A percentile compares a stretch with the other conserved stretches of the same genome.
phyloP scores from a whole-genome alignment of 345 rosid genomes.

The Tarenaya hassleriana region DNA sequence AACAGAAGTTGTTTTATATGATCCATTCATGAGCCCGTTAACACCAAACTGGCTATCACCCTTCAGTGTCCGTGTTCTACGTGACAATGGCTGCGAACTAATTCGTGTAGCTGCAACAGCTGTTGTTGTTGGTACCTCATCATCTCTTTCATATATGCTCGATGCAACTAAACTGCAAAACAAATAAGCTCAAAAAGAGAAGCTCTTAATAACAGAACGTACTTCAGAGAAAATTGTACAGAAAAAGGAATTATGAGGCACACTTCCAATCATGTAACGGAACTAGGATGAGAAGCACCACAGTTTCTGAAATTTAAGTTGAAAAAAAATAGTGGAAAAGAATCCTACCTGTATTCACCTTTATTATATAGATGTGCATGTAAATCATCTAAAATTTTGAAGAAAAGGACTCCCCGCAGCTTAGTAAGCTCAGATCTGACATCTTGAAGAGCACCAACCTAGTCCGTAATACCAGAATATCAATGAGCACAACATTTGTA shows the following conservation, averaged over 20 bases:
- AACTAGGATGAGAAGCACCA: conserved; percentile 11
- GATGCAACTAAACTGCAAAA: conserved; percentile 73
- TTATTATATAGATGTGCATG: conserved; percentile 92
- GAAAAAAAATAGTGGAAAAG: neutral
- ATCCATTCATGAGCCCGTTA: conserved; percentile 61
- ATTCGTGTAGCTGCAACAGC: conserved; percentile 60
- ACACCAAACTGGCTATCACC: conserved; percentile 62
- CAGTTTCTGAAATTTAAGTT: neutral
- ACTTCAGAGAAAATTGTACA: neutral
- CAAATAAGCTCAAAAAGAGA: conserved; percentile 32
- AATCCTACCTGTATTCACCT: conserved; percentile 83
- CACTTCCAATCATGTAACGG: conserved; percentile 14
- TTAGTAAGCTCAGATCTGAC: conserved; percentile 89
- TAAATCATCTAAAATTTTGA: conserved; percentile 86
- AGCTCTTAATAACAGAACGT: conserved; percentile 3
- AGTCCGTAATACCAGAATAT: conserved; percentile 23
- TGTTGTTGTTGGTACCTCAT: conserved; percentile 78
- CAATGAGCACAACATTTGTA: conserved; percentile 19
- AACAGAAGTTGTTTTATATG: conserved; percentile 51
- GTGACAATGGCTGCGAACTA: conserved; percentile 76
- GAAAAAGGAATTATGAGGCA: conserved; percentile 13
- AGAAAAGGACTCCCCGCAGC: conserved; percentile 79
- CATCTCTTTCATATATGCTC: conserved; percentile 74
- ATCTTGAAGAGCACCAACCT: conserved; percentile 99
- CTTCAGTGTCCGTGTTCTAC: conserved; percentile 82